Percentiles rank a stretch among this genome's conserved stretches.
phyloP scores from a whole-genome alignment of 2,329 filamentous ascomycete species.

The Diaporthe longicolla region DNA sequence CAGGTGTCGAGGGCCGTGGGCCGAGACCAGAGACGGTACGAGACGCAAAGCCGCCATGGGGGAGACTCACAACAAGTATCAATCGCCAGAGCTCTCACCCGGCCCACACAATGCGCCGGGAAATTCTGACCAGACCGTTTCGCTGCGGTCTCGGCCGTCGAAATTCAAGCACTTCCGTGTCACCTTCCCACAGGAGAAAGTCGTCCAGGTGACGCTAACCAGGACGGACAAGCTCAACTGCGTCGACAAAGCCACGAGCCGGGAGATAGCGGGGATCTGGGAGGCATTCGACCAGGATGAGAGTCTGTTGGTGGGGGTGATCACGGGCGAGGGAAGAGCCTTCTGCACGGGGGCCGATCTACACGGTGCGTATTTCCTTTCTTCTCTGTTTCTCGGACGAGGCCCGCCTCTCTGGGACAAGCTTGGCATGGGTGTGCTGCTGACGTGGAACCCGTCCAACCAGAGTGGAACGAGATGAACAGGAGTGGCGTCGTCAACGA shows the following conservation, averaged over 20 bases:
- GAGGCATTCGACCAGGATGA: constrained; percentile 71
- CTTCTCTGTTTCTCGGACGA: background rate
- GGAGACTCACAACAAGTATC: constrained; percentile 8
- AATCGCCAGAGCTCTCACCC: background rate
- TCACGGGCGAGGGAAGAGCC: constrained; percentile 73
- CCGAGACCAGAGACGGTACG: background rate
- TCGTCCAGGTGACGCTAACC: constrained; percentile 60
- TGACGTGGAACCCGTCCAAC: constrained; percentile 2
- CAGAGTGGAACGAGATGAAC: constrained; percentile 68
- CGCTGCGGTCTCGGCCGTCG: constrained; percentile 39
- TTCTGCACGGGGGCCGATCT: constrained; percentile 77
- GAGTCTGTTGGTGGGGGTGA: constrained; percentile 68
- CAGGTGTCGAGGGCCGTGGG: background rate
- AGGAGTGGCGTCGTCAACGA: constrained; percentile 47
- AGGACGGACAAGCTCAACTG: constrained; percentile 69
- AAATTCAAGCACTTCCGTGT: constrained; percentile 44
- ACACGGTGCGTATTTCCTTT: constrained; percentile 53
- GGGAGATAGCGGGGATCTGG: constrained; percentile 58
- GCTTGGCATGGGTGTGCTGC: background rate
- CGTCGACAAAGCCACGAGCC: constrained; percentile 62
- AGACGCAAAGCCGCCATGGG: background rate
- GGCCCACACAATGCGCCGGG: constrained; percentile 1
- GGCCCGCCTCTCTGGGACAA: constrained; percentile 1
- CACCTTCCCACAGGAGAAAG: constrained; percentile 39
- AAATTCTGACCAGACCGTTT: constrained; percentile 32